These are phyloP conservation scores for Diaporthe batatas DNA, from an alignment of 2,329 filamentous ascomycete species.

Conservation along the genomic window DNA sequence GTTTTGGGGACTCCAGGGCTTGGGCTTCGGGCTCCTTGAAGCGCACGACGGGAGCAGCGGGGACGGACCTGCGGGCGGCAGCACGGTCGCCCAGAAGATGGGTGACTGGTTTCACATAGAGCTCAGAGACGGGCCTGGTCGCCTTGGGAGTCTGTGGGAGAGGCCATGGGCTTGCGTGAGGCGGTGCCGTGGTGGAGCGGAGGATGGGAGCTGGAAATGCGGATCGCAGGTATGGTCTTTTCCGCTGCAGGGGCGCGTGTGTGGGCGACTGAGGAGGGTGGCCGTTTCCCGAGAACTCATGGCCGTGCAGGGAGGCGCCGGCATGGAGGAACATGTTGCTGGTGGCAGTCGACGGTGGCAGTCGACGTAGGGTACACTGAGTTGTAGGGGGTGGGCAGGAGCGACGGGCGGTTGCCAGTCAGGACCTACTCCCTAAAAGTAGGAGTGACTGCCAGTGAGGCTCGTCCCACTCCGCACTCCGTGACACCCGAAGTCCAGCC, in stretches of 20 bases:
- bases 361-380: too few relatives aligned
- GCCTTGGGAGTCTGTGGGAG: slow-evolving; percentile 27
- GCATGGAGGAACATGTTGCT: slow-evolving; percentile 69
- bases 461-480: slow-evolving; percentile 5
- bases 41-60: slow-evolving; percentile 56
- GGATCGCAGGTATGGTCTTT: slow-evolving; percentile 58
- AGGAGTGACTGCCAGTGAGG: slow-evolving; percentile 19
- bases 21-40: slow-evolving; percentile 58
- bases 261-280: slow-evolving; percentile 47
- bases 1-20: slow-evolving; percentile 40
- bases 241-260: slow-evolving; percentile 51
- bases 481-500: slow-evolving; percentile 28
- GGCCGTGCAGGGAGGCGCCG: slow-evolving; percentile 71
- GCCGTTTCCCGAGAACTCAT: slow-evolving; percentile 65
- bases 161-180: slow-evolving; percentile 25
- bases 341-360: too few relatives aligned
- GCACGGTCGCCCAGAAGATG: slow-evolving; percentile 52
- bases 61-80: slow-evolving; percentile 5
- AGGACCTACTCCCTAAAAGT: slow-evolving; percentile 29
- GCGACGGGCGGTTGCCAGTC: neutral
- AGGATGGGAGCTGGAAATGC: slow-evolving; percentile 55
- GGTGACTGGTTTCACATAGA: slow-evolving; percentile 51
- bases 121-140: slow-evolving; percentile 38
- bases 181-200: slow-evolving; percentile 45
- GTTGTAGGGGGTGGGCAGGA: slow-evolving; percentile 2